Evolutionary conservation across 805 yeast genomes (phyloP), one percentile per base, ranked within the genome.

Genomic region (Wickerhamiella nectarea): DNA sequence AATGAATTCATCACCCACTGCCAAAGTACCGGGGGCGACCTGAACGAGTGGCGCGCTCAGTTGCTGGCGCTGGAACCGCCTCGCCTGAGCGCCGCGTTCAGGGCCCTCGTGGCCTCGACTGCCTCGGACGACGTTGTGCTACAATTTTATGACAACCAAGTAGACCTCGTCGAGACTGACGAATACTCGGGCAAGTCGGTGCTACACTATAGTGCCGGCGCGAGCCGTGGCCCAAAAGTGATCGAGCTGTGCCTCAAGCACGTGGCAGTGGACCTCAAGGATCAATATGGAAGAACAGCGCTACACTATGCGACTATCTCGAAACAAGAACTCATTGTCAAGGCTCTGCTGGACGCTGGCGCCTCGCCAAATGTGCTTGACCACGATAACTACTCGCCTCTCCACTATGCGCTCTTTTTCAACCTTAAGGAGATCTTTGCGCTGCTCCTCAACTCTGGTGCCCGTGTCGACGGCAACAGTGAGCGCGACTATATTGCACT

Each of bases 281-380:
- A 66, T 44, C 58, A 60, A 8, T 62, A 63, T 51, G 94, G 93
- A 3, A 71, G 89, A 50, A 76, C 80, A 1, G 87, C 96, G 18
- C 63, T 91, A 14, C 97, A 89, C 60, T 85, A 86, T 57, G 93
- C 94, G 4, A 72, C 93, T 2, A 55, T 60, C 12, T 72, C 72
- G 52, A 68, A 72, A 50, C 68, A 71, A 48, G 55, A 71, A 40
- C 59, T 65, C 12, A 54, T 74, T 26, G 53, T 76, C 25, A 61
- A 60, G 22, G 57, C 64, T 8, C 57, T 76, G 8, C 58, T 74
- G 20, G 64, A 66, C 14, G 51, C 59, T 3, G 64, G 62, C 8
- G 64, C 63, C 3, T 56, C 58, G 22, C 46, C 64, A 11, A 54
- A 67, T 38, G 55, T 52, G 11, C 55, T 57, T 11, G 71, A 66